Percentiles rank a stretch among this genome's conserved stretches.
Evolutionary conservation across 768 basidiomycete species (phyloP).

Genomic region (Hygrocybe coccinea): DNA sequence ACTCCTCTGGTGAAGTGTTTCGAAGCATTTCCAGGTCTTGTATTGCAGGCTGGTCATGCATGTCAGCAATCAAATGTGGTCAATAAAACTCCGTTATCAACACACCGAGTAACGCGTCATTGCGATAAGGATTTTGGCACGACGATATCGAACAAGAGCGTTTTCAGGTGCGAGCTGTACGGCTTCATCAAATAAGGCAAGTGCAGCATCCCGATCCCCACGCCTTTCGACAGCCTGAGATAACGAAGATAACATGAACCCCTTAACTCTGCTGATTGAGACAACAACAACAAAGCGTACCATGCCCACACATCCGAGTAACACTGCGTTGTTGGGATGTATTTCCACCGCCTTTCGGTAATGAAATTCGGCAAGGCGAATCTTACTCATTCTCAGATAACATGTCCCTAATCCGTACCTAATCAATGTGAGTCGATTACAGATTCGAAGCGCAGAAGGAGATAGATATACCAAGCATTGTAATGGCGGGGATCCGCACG

Average conservation of each 20-base stretch:
- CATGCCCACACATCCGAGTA: conserved; percentile 93
- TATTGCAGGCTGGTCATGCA: conserved; percentile 60
- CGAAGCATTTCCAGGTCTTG: conserved; percentile 76
- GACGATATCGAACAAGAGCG: conserved; percentile 88
- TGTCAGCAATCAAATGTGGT: background rate
- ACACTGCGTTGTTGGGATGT: conserved; percentile 92
- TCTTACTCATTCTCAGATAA: conserved; percentile 91
- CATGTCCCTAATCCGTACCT: conserved; percentile 99
- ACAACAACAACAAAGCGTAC: conserved; percentile 53
- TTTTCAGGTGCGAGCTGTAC: conserved; percentile 78
- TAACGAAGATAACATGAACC: conserved; percentile 9
- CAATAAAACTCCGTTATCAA: conserved; percentile 13
- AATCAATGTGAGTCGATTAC: conserved; percentile 28
- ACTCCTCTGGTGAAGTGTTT: conserved; percentile 86
- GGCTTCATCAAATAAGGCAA: conserved; percentile 77
- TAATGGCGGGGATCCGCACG: conserved; percentile 91
- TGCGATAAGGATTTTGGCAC: conserved; percentile 85
- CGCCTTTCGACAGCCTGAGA: conserved; percentile 83
- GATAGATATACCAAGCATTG: conserved; percentile 83
- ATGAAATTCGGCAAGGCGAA: conserved; percentile 92
- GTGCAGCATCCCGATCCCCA: conserved; percentile 69
- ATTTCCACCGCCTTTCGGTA: conserved; percentile 89
- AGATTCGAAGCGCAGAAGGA: conserved; percentile 14
- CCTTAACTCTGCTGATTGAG: conserved; percentile 9
- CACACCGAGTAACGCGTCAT: conserved; percentile 80